These are phyloP conservation scores for Ettlia oleoabundans DNA, from an alignment of 139 green algal genomes.

Conservation along the genomic window DNA sequence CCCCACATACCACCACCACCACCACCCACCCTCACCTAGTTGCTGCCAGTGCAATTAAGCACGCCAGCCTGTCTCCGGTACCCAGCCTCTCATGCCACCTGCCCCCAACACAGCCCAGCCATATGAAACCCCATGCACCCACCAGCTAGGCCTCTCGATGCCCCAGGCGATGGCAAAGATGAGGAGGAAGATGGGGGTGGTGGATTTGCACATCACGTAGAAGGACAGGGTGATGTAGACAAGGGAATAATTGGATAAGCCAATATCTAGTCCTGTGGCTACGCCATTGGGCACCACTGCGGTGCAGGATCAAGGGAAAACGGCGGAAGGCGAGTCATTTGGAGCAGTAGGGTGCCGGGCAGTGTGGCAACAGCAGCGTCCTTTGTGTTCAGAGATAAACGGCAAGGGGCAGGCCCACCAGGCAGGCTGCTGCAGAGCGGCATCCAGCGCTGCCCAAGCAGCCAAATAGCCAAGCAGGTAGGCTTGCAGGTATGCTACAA, in stretches of 20 bases:
- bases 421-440: no score
- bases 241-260: conserved; percentile 91
- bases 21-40: no score
- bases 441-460: no score
- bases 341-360: no score
- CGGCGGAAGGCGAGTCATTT: neutral
- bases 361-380: no score
- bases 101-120: neutral
- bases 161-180: conserved; percentile 91
- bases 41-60: neutral
- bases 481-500: neutral
- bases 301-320: neutral
- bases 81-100: no score
- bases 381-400: no score
- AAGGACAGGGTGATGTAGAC: conserved; percentile 92
- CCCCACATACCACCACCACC: no score
- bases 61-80: no score
- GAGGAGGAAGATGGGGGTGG: conserved; percentile 93
- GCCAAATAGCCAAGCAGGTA: no score
- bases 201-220: conserved; percentile 97
- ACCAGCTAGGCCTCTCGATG: conserved; percentile 73
- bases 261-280: conserved; percentile 92
- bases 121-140: neutral
- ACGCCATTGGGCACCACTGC: conserved; percentile 90
- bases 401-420: no score